A percentile compares a stretch with the other conserved stretches of the same genome.
These are phyloP conservation scores for Lenzites betulinus DNA, from an alignment of 768 basidiomycete species.

Conservation along the genomic window DNA sequence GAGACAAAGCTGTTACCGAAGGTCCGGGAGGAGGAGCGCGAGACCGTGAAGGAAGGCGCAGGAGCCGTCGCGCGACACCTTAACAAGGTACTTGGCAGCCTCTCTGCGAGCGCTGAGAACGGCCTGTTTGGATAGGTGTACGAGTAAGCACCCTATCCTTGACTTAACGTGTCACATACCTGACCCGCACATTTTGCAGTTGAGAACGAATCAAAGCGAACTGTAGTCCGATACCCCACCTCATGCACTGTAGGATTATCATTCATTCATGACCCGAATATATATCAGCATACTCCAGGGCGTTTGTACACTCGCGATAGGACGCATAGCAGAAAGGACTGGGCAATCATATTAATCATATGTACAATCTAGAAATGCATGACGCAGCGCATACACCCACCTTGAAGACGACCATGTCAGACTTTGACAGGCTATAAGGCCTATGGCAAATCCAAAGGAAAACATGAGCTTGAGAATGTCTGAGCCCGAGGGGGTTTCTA, in stretches of 20 bases:
- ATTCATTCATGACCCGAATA: conserved; percentile 12
- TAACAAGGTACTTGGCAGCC: conserved; percentile 57
- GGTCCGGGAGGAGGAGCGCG: conserved; percentile 64
- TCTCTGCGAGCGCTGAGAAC: conserved; percentile 28
- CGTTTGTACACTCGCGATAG: conserved; percentile 12
- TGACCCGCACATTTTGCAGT: not conserved
- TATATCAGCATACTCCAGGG: conserved; percentile 12
- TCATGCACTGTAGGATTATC: conserved; percentile 24
- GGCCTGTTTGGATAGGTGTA: conserved; percentile 36
- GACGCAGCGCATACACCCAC: conserved; percentile 10
- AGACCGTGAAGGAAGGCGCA: conserved; percentile 70
- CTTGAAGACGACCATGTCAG: not conserved
- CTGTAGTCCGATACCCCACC: conserved; percentile 26
- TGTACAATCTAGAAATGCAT: conserved; percentile 16
- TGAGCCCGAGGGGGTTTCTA: no score
- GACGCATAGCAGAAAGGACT: conserved; percentile 20
- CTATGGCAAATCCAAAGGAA: no score
- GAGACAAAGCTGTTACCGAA: conserved; percentile 67
- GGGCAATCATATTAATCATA: conserved; percentile 7
- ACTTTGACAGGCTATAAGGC: no score
- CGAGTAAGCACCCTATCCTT: conserved; percentile 11
- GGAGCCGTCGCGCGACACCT: conserved; percentile 70
- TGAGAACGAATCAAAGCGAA: conserved; percentile 12
- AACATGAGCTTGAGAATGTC: no score
- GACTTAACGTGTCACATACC: not conserved